Evolutionary conservation across 352 stramenopile species (phyloP).

Genomic region (Saprolegnia parasitica): DNA sequence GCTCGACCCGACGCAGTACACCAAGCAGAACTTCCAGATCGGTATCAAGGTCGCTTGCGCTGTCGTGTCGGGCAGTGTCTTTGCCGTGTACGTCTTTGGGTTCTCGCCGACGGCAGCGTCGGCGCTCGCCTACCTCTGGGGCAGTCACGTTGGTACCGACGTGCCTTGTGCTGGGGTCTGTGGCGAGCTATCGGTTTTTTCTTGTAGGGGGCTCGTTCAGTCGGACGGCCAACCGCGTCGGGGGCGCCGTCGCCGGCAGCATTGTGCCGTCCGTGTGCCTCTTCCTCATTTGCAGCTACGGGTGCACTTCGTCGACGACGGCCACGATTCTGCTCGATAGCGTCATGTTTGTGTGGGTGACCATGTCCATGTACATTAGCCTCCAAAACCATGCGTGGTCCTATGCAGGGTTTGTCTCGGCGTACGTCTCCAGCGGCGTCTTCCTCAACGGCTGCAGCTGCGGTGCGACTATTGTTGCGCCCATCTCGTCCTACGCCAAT

Average conservation of each 20-base stretch:
- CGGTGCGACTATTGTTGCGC: slow-evolving; percentile 31
- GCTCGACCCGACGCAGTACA: slow-evolving; percentile 10
- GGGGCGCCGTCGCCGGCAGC: slow-evolving; percentile 66
- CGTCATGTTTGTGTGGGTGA: slow-evolving; percentile 67
- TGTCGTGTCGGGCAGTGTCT: slow-evolving; percentile 55
- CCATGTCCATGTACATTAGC: slow-evolving; percentile 66
- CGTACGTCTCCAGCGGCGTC: slow-evolving; percentile 60
- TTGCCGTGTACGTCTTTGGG: slow-evolving; percentile 67
- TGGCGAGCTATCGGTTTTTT: background rate
- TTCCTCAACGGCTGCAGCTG: slow-evolving; percentile 60
- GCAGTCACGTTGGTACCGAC: slow-evolving; percentile 52
- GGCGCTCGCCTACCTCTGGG: slow-evolving; percentile 70
- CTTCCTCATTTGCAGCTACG: slow-evolving; percentile 51
- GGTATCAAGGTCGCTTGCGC: slow-evolving; percentile 55
- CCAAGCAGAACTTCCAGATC: slow-evolving; percentile 17
- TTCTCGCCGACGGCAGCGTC: slow-evolving; percentile 59
- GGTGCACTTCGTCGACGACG: background rate
- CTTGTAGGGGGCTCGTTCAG: slow-evolving; percentile 61
- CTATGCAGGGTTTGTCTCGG: slow-evolving; percentile 69
- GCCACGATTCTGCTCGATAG: slow-evolving; percentile 40
- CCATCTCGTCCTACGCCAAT: slow-evolving; percentile 66
- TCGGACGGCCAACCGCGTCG: slow-evolving; percentile 73
- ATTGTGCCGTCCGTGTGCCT: slow-evolving; percentile 74
- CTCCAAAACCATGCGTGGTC: slow-evolving; percentile 57
- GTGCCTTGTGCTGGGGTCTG: background rate